These are phyloP conservation scores for Coemansia biformis DNA, from an alignment of 192 early-diverging fungal species.

Conservation along the genomic window DNA sequence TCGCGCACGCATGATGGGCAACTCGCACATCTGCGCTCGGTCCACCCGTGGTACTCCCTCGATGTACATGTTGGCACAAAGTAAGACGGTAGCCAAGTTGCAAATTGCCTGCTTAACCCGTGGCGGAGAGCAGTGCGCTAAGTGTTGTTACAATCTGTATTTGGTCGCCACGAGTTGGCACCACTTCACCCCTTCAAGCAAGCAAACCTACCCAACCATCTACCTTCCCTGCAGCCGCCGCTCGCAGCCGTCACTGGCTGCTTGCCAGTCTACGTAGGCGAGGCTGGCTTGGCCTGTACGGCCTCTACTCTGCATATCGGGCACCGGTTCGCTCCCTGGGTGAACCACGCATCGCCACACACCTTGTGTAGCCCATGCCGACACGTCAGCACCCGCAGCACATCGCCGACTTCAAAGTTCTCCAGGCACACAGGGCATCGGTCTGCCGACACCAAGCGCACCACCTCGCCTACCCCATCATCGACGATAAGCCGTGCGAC, in stretches of 20 bases:
- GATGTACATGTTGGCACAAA: slow-evolving; percentile 25
- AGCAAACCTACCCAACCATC: too few relatives aligned
- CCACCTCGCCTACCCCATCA: slow-evolving; percentile 1
- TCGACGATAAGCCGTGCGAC: slow-evolving; percentile 10
- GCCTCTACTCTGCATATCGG: slow-evolving; percentile 41
- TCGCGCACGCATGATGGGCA: slow-evolving; percentile 15
- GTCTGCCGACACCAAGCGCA: slow-evolving; percentile 32
- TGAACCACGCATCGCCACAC: slow-evolving; percentile 48
- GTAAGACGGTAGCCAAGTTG: slow-evolving; percentile 4
- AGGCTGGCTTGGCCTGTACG: slow-evolving; percentile 3
- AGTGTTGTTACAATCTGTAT: too few relatives aligned
- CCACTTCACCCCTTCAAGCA: too few relatives aligned
- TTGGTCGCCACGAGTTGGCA: too few relatives aligned
- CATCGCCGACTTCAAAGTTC: slow-evolving; percentile 23
- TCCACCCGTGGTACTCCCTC: slow-evolving; percentile 43
- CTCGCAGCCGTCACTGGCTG: too few relatives aligned
- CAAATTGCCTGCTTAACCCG: not conserved
- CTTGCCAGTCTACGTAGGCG: not conserved
- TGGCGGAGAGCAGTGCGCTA: too few relatives aligned
- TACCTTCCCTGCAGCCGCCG: too few relatives aligned
- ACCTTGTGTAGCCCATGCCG: slow-evolving; percentile 32
- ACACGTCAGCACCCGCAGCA: slow-evolving; percentile 34
- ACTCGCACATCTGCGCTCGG: slow-evolving; percentile 14
- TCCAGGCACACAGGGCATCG: slow-evolving; percentile 46
- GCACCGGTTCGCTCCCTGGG: slow-evolving; percentile 42